Evolutionary conservation across 2,329 filamentous ascomycete species (phyloP).

Genomic region (Trichoderma koningiopsis): DNA sequence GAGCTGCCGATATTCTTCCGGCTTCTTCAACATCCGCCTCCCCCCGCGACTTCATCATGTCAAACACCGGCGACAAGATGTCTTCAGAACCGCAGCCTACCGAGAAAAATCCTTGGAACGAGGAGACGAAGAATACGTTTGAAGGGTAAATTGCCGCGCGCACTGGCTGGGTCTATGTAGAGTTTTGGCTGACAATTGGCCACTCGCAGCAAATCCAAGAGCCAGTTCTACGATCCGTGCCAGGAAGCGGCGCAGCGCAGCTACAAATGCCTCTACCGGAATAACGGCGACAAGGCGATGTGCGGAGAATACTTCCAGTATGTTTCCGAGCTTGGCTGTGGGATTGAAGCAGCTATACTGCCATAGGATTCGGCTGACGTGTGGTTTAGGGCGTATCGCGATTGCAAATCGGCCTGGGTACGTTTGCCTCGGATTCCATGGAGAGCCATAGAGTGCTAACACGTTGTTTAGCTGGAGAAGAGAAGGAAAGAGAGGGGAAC

Average conservation of each 20-base stretch:
- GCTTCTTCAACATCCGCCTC: constrained; percentile 8
- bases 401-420: constrained; percentile 96
- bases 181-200: background rate
- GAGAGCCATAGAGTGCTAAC: background rate
- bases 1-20: constrained; percentile 30
- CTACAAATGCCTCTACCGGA: constrained; percentile 84
- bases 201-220: constrained; percentile 72
- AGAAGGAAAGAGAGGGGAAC: constrained; percentile 31
- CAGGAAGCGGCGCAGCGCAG: constrained; percentile 87
- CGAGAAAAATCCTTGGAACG: constrained; percentile 53
- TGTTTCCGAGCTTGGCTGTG: constrained; percentile 38
- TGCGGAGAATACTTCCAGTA: constrained; percentile 96
- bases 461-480: constrained; percentile 27
- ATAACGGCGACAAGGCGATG: constrained; percentile 84
- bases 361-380: constrained; percentile 28
- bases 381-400: constrained; percentile 74
- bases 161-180: background rate
- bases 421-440: constrained; percentile 28
- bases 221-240: constrained; percentile 93
- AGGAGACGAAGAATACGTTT: constrained; percentile 65
- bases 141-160: constrained; percentile 54
- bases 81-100: constrained; percentile 30
- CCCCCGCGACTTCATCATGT: background rate
- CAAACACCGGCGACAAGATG: constrained; percentile 24
- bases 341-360: background rate